Evolutionary conservation across 2,329 filamentous ascomycete genomes (phyloP).

Genomic region (Talaromyces atroroseus): DNA sequence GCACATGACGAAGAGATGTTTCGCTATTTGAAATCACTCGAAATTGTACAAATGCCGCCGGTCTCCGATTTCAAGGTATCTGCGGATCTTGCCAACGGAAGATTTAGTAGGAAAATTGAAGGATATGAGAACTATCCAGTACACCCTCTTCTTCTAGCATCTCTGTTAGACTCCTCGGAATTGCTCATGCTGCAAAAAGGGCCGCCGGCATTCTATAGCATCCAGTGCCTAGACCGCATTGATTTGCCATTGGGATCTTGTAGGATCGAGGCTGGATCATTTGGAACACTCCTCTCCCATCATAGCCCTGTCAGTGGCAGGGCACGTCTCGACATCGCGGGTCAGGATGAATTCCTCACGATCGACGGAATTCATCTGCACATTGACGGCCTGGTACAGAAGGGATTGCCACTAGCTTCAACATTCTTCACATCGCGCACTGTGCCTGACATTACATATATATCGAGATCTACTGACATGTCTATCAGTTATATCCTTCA

Average conservation of each 20-base stretch:
- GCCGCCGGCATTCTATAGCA: not conserved
- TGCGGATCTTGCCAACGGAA: not conserved
- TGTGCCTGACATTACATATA: constrained; percentile 17
- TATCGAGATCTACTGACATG: constrained; percentile 10
- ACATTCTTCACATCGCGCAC: constrained; percentile 17
- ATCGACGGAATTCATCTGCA: not conserved
- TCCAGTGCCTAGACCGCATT: not conserved
- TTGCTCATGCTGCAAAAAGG: not conserved
- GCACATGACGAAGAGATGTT: not conserved
- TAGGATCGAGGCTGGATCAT: not conserved
- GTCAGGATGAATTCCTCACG: not conserved
- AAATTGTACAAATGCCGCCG: not conserved
- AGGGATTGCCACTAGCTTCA: constrained; percentile 13
- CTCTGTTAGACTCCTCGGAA: not conserved
- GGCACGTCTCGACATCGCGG: not conserved
- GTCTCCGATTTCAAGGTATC: not conserved
- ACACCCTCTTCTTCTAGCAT: not conserved
- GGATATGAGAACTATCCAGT: constrained; percentile 2
- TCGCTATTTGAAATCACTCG: constrained; percentile 1
- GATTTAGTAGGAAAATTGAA: not conserved
- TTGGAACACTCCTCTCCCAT: not conserved
- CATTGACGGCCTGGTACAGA: not conserved
- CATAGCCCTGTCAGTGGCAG: not conserved
- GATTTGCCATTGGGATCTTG: not conserved
- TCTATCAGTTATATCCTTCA: constrained; percentile 8